Conservation (phyloP, 306 rosid species). For the Acacia crassicarpa region DNA sequence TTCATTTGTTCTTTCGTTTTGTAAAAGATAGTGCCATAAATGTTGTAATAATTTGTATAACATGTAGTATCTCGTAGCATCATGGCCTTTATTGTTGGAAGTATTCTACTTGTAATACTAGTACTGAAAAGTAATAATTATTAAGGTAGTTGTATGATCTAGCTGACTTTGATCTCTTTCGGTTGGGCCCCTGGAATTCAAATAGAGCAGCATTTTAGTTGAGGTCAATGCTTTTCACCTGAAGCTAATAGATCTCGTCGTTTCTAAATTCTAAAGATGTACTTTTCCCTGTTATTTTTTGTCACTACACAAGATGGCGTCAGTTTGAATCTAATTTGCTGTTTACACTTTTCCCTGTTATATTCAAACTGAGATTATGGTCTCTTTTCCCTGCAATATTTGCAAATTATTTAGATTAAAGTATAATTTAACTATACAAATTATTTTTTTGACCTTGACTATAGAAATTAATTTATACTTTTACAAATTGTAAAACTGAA, state of each 20-base stretch:
- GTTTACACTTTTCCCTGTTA: too few relatives aligned
- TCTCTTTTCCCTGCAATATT: too few relatives aligned
- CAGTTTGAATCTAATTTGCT: background rate
- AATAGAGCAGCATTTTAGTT: background rate
- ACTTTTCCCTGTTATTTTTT: too few relatives aligned
- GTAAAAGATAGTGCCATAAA: slow-evolving; percentile 5
- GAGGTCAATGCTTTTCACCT: too few relatives aligned
- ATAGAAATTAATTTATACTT: background rate
- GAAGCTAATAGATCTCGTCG: background rate
- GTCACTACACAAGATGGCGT: background rate
- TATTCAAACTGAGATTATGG: too few relatives aligned
- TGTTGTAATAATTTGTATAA: slow-evolving; percentile 24
- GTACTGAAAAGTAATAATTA: background rate
- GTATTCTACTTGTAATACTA: background rate
- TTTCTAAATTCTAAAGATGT: background rate
- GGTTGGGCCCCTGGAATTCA: background rate
- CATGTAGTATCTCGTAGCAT: background rate
- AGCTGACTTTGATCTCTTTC: background rate
- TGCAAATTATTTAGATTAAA: too few relatives aligned
- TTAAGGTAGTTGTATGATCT: background rate
- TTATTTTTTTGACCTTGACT: too few relatives aligned
- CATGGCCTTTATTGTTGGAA: background rate
- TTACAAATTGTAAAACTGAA: background rate
- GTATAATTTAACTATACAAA: too few relatives aligned
- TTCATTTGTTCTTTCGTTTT: background rate